Base-by-base conservation (phyloP, 768 basidiomycete genomes). In the Pholiota conissans region DNA sequence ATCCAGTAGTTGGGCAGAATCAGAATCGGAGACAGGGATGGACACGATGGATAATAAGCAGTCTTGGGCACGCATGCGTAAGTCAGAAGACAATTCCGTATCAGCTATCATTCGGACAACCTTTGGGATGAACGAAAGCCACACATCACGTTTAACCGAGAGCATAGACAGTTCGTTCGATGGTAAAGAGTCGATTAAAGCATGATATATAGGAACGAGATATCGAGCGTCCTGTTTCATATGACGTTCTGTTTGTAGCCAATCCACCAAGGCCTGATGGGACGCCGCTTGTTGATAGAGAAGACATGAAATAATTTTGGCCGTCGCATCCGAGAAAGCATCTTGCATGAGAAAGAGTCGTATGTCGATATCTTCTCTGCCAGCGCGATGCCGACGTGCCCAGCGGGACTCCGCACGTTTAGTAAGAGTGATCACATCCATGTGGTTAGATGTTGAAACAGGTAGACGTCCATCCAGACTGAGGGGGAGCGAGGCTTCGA, bases 271-370 rank as follows among this genome's bases (percentile, higher is more conserved):
- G 2, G 60, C 52, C 4, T 64, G 61, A 7, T 55, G 45, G 34
- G 69, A 61, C 40, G 72, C 58, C 0, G 65, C 55, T 30, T 71
- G 68, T 49, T 67, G 70, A 64, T 85, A 86, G 13, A 85, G 56
- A 4, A 85, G 63, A 7, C 71, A 71, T 5, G 71, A 62, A 13
- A 85, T 67, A 20, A 80, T 78, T 34, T 66, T 73, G 16, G 77
- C 71, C 0, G 79, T 83, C 3, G 80, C 73, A 1, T 62, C 57
- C 0, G 77, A 75, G 79, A 84, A 85, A 0, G 61, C 45, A 5
- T 75, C 66, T 57, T 76, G 77, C 3, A 58, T 58, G 13, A 88
- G 71, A 55, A 85, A 74, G 4, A 68, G 49, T 14, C 66, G 60
- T 26, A 76, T 39, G 54, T 73, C 52, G 34, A 76, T 58, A 18